Evolutionary conservation across 164 flowering plant genomes (phyloP).

Genomic region (Santalum album): DNA sequence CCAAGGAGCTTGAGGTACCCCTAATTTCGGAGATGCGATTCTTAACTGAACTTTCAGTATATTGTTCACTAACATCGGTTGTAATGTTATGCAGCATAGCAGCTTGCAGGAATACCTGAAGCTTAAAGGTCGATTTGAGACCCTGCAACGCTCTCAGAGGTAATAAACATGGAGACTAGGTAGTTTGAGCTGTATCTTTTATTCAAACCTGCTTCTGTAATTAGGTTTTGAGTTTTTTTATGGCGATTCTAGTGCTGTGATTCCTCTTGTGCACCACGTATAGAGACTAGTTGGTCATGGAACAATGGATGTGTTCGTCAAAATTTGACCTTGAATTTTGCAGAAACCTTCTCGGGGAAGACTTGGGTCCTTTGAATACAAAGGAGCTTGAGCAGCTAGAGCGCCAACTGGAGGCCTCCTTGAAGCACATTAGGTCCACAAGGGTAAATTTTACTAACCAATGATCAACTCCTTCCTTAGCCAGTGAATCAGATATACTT

Average conservation of each 20-base stretch:
- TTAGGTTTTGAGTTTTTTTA: too few relatives aligned
- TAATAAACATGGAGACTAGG: slow-evolving; percentile 2
- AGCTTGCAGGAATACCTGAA: slow-evolving; percentile 42
- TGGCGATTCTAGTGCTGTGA: too few relatives aligned
- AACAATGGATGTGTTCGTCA: too few relatives aligned
- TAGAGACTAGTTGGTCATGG: too few relatives aligned
- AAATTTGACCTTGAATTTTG: not conserved
- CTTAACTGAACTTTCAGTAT: too few relatives aligned
- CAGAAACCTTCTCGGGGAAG: slow-evolving; percentile 52
- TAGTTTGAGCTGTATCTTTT: not conserved
- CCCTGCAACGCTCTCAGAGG: slow-evolving; percentile 43
- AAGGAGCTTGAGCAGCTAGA: slow-evolving; percentile 56
- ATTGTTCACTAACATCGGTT: not conserved
- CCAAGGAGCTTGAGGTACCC: slow-evolving; percentile 23
- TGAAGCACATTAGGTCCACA: slow-evolving; percentile 37
- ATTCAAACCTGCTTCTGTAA: too few relatives aligned
- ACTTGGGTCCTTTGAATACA: slow-evolving; percentile 31
- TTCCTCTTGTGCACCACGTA: too few relatives aligned
- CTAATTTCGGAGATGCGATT: not conserved
- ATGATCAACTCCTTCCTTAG: too few relatives aligned
- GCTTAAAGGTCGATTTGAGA: slow-evolving; percentile 42
- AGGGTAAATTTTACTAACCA: slow-evolving; percentile 24
- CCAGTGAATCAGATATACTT: too few relatives aligned
- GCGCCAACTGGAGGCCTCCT: slow-evolving; percentile 34
- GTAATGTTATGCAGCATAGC: slow-evolving; percentile 20